A percentile compares a stretch with the other conserved stretches of the same genome.
Evolutionary conservation across 2,329 filamentous ascomycete species (phyloP).

Genomic region (Penicillium thymicola): DNA sequence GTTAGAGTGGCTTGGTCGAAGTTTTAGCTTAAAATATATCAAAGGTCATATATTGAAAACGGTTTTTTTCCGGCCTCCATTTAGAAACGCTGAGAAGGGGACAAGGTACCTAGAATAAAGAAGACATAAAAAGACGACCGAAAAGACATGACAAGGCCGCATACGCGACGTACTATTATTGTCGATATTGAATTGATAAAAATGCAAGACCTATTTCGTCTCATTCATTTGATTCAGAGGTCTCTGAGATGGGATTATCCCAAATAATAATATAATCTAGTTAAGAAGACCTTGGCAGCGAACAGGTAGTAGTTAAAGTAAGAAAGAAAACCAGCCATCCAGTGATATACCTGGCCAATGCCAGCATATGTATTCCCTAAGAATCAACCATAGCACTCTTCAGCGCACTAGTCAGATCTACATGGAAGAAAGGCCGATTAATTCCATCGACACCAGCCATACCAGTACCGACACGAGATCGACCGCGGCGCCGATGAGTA

Average conservation of each 20-base stretch:
- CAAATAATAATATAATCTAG: background rate
- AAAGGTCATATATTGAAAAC: no score
- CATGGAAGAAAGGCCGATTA: conserved; percentile 82
- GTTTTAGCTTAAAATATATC: background rate
- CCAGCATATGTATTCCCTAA: background rate
- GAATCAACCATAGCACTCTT: conserved; percentile 73
- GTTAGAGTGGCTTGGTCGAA: background rate
- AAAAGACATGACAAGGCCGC: no score
- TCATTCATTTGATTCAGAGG: background rate
- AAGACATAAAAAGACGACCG: no score
- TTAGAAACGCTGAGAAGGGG: no score
- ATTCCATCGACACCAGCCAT: conserved; percentile 69
- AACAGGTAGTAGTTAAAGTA: background rate
- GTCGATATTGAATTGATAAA: background rate
- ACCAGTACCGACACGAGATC: conserved; percentile 56
- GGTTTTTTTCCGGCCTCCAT: no score
- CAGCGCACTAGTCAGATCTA: conserved; percentile 80
- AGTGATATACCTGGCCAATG: background rate
- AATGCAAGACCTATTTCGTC: background rate
- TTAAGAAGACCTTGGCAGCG: background rate
- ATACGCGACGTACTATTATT: background rate
- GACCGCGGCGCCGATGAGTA: background rate
- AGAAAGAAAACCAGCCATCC: background rate
- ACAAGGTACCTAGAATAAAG: background rate
- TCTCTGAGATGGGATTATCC: background rate